Conservation (phyloP, 2,329 filamentous ascomycete genomes). For the Harringtonia lauricola region DNA sequence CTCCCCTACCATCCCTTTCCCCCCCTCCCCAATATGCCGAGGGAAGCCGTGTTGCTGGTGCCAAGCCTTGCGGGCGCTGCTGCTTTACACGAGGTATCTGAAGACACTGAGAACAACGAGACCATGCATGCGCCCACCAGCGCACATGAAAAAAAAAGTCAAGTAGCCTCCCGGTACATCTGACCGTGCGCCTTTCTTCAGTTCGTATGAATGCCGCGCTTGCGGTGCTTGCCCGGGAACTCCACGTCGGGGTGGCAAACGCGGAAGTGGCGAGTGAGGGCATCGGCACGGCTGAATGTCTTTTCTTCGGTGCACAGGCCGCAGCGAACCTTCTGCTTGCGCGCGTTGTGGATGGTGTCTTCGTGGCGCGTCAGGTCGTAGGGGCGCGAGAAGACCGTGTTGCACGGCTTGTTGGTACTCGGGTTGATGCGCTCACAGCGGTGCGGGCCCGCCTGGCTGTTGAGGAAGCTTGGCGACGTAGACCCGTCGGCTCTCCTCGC, state of each 20-base stretch:
- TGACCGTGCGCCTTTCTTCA: no score
- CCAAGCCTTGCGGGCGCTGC: no score
- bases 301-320: conserved; percentile 92
- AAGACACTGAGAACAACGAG: no score
- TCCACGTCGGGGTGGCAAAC: conserved; percentile 88
- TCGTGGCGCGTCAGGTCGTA: conserved; percentile 96
- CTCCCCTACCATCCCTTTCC: no score
- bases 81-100: no score
- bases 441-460: conserved; percentile 87
- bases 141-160: no score
- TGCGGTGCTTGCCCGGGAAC: conserved; percentile 54
- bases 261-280: conserved; percentile 84
- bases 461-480: conserved; percentile 48
- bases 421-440: conserved; percentile 89
- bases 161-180: no score
- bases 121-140: no score
- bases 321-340: conserved; percentile 91
- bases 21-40: no score
- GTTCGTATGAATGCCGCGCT: conserved; percentile 19
- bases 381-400: conserved; percentile 84
- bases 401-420: conserved; percentile 88
- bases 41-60: no score
- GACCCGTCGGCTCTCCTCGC: conserved; percentile 19
- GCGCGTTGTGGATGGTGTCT: conserved; percentile 91
- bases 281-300: conserved; percentile 92